Evolutionary conservation across 2,329 filamentous ascomycete genomes (phyloP).

Genomic region (Xylariaceae sp.): DNA sequence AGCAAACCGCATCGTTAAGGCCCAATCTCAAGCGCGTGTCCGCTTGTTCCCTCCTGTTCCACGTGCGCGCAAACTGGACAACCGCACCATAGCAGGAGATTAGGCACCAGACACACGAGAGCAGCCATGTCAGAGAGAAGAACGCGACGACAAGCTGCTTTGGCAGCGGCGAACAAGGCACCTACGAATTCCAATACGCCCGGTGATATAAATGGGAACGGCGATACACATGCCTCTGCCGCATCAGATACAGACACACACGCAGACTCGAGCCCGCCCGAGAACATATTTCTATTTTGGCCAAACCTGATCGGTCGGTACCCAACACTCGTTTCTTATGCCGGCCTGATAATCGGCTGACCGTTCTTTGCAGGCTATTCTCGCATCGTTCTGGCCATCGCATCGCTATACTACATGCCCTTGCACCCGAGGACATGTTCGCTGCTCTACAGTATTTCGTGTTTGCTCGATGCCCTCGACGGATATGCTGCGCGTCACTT

Average conservation of each 20-base stretch:
- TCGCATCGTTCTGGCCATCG: slow-evolving; percentile 76
- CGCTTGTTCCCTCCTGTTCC: neutral
- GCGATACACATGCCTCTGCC: slow-evolving; percentile 30
- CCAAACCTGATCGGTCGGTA: slow-evolving; percentile 74
- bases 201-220: slow-evolving; percentile 44
- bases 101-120: neutral
- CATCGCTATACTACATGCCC: slow-evolving; percentile 98
- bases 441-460: slow-evolving; percentile 86
- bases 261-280: slow-evolving; percentile 41
- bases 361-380: slow-evolving; percentile 58
- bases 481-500: slow-evolving; percentile 86
- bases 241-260: slow-evolving; percentile 32
- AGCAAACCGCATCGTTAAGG: neutral
- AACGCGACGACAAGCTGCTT: slow-evolving; percentile 31
- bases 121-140: slow-evolving; percentile 28
- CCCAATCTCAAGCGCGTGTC: neutral
- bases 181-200: slow-evolving; percentile 18
- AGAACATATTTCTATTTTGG: slow-evolving; percentile 80
- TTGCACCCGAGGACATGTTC: slow-evolving; percentile 95
- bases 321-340: neutral
- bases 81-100: neutral
- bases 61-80: neutral
- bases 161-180: slow-evolving; percentile 27
- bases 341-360: slow-evolving; percentile 3
- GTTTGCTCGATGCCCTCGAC: slow-evolving; percentile 90